Evolutionary conservation across 805 yeast genomes (phyloP).

Genomic region (Candida palmyrensis): DNA sequence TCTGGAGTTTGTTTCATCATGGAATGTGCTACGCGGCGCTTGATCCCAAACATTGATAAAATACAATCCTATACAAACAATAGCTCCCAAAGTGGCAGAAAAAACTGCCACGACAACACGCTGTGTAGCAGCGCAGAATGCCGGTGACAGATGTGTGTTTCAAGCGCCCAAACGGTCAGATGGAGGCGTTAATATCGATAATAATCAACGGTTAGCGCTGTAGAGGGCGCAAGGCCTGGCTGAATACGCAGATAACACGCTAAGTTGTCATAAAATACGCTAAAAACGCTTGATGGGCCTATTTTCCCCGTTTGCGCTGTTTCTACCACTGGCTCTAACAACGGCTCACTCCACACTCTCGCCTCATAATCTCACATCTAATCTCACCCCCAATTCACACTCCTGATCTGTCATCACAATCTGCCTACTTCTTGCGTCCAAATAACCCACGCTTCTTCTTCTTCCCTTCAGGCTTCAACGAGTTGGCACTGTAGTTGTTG

Average conservation of each 20-base stretch:
- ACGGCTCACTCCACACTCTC: not conserved
- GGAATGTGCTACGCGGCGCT: constrained; percentile 4
- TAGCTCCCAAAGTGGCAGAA: not conserved
- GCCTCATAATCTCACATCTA: not conserved
- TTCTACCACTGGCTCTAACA: not conserved
- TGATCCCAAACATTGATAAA: constrained; percentile 1
- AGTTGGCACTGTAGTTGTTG: constrained; percentile 53
- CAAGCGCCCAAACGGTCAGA: too few relatives aligned
- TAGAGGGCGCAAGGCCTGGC: too few relatives aligned
- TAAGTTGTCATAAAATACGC: too few relatives aligned
- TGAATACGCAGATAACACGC: too few relatives aligned
- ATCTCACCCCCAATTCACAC: not conserved
- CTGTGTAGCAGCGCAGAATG: too few relatives aligned
- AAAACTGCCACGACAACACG: too few relatives aligned
- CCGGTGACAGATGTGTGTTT: too few relatives aligned
- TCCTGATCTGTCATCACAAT: not conserved
- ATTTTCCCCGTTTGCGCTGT: not conserved
- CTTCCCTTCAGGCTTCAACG: constrained; percentile 30
- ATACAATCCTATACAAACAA: not conserved
- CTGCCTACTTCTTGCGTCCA: constrained; percentile 49
- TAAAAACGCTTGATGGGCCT: too few relatives aligned
- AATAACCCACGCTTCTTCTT: constrained; percentile 68
- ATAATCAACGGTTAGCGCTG: too few relatives aligned
- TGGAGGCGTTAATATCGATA: too few relatives aligned
- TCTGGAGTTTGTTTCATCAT: too few relatives aligned